phyloP scores from a whole-genome alignment of 129 eudicot species.

The Dittrichia graveolens region DNA sequence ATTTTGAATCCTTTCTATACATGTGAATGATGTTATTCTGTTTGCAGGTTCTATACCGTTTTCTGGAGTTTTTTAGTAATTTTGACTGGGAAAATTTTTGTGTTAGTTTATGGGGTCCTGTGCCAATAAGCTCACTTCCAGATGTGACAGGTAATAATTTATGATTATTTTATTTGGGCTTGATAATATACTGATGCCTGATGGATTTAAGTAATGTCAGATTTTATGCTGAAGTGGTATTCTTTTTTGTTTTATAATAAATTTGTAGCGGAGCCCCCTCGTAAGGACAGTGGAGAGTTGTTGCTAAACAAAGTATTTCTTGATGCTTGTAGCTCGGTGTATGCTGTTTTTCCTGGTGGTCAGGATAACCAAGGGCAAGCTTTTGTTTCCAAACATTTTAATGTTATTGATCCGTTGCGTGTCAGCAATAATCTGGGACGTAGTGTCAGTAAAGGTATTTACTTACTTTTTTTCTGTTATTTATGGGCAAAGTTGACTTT shows the following conservation, averaged over 20 bases:
- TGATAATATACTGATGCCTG: not conserved
- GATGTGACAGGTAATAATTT: constrained; percentile 62
- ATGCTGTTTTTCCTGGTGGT: constrained; percentile 77
- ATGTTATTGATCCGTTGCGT: constrained; percentile 83
- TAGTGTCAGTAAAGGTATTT: constrained; percentile 83
- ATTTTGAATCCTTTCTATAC: not conserved
- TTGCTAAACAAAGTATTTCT: constrained; percentile 69
- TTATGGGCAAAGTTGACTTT: not conserved
- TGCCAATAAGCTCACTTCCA: constrained; percentile 78
- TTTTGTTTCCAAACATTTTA: constrained; percentile 70
- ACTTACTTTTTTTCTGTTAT: constrained; percentile 3
- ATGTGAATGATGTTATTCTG: constrained; percentile 14
- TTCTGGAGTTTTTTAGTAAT: constrained; percentile 87
- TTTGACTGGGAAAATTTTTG: constrained; percentile 89
- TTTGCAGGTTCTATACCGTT: constrained; percentile 72
- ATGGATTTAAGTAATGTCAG: not conserved
- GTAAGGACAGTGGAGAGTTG: constrained; percentile 70
- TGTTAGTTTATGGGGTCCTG: constrained; percentile 91
- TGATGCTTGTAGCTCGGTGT: constrained; percentile 71
- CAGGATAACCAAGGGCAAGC: constrained; percentile 68
- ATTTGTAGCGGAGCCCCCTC: constrained; percentile 76
- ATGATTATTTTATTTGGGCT: not conserved
- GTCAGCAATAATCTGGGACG: constrained; percentile 84
- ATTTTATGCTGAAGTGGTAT: constrained; percentile 10
- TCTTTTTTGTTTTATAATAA: not conserved